phyloP scores from a whole-genome alignment of 2,329 filamentous ascomycete genomes.

The Chaetomium strumarium region DNA sequence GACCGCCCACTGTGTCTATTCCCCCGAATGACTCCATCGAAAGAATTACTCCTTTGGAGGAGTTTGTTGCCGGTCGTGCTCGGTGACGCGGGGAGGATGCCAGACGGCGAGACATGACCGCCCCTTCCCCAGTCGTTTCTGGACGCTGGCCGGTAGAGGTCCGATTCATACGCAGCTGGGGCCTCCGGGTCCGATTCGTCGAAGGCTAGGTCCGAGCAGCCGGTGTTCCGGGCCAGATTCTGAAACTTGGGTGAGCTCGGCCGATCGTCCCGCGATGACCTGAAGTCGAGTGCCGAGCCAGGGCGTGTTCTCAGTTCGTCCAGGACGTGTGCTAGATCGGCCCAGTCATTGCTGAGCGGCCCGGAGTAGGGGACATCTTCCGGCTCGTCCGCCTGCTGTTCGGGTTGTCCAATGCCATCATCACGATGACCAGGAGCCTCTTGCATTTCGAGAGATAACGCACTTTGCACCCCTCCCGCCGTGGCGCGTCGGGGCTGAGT shows the following conservation, averaged over 20 bases:
- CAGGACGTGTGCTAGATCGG: constrained; percentile 12
- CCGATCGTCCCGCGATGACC: constrained; percentile 4
- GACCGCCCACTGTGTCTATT: not conserved
- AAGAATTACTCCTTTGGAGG: not conserved
- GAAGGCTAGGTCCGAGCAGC: constrained; percentile 6
- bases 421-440: not conserved
- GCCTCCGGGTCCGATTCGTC: constrained; percentile 1
- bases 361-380: not conserved
- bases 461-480: not conserved
- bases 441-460: not conserved
- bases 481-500: not conserved
- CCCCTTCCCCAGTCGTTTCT: not conserved
- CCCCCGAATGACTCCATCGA: not conserved
- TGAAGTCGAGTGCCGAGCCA: constrained; percentile 9
- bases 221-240: constrained; percentile 13
- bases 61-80: not conserved
- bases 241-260: constrained; percentile 20
- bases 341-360: constrained; percentile 5
- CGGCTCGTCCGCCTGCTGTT: not conserved
- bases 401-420: not conserved
- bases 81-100: not conserved
- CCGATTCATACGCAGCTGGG: not conserved
- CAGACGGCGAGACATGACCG: not conserved
- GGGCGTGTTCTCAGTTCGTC: constrained; percentile 12
- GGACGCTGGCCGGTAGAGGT: not conserved